phyloP scores from a whole-genome alignment of 768 basidiomycete genomes.

The Russula brevipes region DNA sequence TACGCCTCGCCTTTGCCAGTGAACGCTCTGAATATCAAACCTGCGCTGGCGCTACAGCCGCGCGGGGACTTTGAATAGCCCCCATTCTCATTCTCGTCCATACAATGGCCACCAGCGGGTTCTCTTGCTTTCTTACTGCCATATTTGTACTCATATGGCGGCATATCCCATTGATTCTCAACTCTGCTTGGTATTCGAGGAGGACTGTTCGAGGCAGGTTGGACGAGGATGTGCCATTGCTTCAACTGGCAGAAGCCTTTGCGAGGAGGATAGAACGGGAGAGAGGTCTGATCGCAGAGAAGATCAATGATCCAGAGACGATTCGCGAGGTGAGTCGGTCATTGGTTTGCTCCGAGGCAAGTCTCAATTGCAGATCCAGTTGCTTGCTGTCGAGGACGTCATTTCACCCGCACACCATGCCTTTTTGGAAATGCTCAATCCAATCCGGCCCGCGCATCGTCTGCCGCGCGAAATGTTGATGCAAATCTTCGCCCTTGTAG shows the following conservation, averaged over 20 bases:
- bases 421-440: conserved; percentile 19
- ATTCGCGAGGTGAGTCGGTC: conserved; percentile 14
- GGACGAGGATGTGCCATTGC: conserved; percentile 7
- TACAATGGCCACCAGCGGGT: background rate
- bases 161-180: background rate
- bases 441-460: conserved; percentile 12
- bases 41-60: conserved; percentile 15
- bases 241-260: conserved; percentile 21
- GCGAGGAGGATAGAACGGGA: conserved; percentile 10
- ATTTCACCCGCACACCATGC: conserved; percentile 12
- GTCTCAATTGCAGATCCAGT: conserved; percentile 2
- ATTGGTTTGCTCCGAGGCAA: background rate
- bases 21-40: background rate
- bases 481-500: conserved; percentile 15
- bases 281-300: background rate
- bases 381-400: conserved; percentile 8
- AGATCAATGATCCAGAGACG: conserved; percentile 11
- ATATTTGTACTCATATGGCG: conserved; percentile 3
- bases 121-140: conserved; percentile 1
- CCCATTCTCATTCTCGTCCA: background rate
- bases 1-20: background rate
- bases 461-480: conserved; percentile 17
- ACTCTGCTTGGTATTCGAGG: conserved; percentile 3
- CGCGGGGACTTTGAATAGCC: conserved; percentile 10
- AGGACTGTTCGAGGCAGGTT: background rate